Evolutionary conservation across 208 protist genomes (phyloP), one percentile per base, ranked within the genome.

Genomic region (Tritrichomonas foetus): DNA sequence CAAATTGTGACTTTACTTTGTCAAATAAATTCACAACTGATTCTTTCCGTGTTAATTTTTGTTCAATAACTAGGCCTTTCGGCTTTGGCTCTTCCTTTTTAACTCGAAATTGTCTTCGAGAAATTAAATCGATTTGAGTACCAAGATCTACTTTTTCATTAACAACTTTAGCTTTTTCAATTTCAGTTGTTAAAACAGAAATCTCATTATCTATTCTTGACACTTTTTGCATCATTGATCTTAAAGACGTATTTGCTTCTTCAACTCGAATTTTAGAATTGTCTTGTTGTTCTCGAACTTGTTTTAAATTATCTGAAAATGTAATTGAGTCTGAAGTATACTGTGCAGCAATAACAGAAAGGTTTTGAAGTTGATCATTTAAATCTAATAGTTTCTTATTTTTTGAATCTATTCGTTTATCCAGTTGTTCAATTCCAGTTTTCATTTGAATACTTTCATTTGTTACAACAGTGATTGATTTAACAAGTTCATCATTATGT

Each of bases 301-400:
- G 8, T 27, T 82, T 82, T n/a, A 82, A 41, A 82, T 82, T 82
- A 11, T 82, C 74, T 53, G 74, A 33, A 89, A 57, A 89, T 22
- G 14, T 89, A 0, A 89, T 1, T 33, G 78, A 53, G 22, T 89
- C 78, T 39, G 78, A 27, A 39, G 41, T 39, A 39, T 89, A 89
- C 33, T 89, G 44, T 39, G 78, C 39, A 33, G 78, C 33, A 30
- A 89, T n/a, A 22, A 22, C 39, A 22, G 44, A 44, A 2, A 89
- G 30, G 13, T 57, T 44, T 33, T 14, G 27, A 13, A 89, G 22
- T 57, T 89, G n/a, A 50, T 89, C 41, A 30, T 89, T 89, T 13
- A 89, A 9, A 57, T 89, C 47, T 39, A 57, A 16, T 16, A 89
- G 47, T 57, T 89, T 20, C 33, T 89, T 25, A 47, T 89, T 89